Percentiles rank a stretch among this genome's conserved stretches.
Evolutionary conservation across 2,329 filamentous ascomycete species (phyloP).

Genomic region (Rutstroemia sp.): DNA sequence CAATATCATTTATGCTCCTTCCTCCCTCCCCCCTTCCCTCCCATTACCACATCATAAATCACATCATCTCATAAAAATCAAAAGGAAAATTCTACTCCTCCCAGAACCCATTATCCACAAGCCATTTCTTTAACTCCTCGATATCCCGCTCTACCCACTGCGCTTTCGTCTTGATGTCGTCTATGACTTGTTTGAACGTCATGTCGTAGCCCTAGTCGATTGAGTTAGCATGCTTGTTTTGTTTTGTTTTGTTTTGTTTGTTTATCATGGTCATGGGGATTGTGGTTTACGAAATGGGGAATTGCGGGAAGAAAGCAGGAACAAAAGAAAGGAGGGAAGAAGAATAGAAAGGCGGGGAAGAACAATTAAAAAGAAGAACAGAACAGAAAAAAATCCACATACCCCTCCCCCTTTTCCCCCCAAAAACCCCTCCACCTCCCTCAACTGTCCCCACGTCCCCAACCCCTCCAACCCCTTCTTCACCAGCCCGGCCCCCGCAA

Average conservation of each 20-base stretch:
- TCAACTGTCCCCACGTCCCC: neutral
- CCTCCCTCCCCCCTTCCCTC: too few species aligned
- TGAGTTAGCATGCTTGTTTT: neutral
- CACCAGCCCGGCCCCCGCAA: neutral
- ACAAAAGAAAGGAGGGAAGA: too few species aligned
- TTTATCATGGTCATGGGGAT: too few species aligned
- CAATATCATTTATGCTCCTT: too few species aligned
- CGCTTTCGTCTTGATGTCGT: constrained; percentile 9
- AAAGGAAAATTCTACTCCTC: too few species aligned
- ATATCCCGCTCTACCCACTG: constrained; percentile 15
- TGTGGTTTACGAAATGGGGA: too few species aligned
- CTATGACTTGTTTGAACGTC: constrained; percentile 6
- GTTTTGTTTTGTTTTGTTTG: too few species aligned
- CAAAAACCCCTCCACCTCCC: constrained; percentile 2
- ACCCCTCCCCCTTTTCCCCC: neutral
- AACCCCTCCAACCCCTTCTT: neutral
- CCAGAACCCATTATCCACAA: neutral
- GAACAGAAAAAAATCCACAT: neutral
- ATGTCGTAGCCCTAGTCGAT: constrained; percentile 5
- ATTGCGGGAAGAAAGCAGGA: too few species aligned
- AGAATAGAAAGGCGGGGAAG: too few species aligned
- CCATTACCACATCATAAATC: too few species aligned
- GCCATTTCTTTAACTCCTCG: constrained; percentile 13
- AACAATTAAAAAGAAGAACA: neutral
- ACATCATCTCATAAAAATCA: too few species aligned